Evolutionary conservation across 148 eudicot genomes (phyloP), one percentile per base, ranked within the genome.

Genomic region (Mesembryanthemum crystallinum): DNA sequence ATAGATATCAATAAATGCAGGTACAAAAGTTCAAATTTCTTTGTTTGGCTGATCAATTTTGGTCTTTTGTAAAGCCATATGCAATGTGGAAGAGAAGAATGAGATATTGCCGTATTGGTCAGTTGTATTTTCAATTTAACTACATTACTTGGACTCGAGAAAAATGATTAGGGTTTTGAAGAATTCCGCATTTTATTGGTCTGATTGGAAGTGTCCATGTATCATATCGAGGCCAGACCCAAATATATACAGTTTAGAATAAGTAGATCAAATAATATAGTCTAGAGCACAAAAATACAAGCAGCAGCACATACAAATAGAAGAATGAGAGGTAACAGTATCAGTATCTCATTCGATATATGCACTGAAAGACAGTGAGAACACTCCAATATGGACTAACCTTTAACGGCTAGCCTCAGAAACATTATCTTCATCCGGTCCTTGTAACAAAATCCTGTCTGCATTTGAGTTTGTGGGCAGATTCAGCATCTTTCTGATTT

Each of bases 331-430:
- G 73, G 27, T 54, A 71, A 52, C 45, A 71, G 3, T 27, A 45
- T 8, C 8, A 45, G 25, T 20, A 13, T 29, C 43, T 20, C 33
- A 75, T 30, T n/a, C 55, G 64, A 55, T n/a, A 8, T 25, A 43
- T 67, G 52, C 54, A 39, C 25, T 11, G 29, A 35, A 74, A 68
- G 45, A 15, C 30, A 37, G 70, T 79, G 64, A 35, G 39, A 79
- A 30, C 20, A 28, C 49, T 60, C 23, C 24, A 75, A 14, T 28
- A 69, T 67, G 71, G 75, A 68, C 77, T 66, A 35, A 68, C 52
- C 81, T 73, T 69, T 71, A 76, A 54, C 60, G 64, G 39, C 29
- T 73, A 76, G 86, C 86, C 86, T 77, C 83, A 83, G 37, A 83
- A 64, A 77, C 63, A 61, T 80, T 80, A 83, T 83, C 86, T 83